Evolutionary conservation across 306 rosid species (phyloP).

Genomic region (Cajanus cajan): DNA sequence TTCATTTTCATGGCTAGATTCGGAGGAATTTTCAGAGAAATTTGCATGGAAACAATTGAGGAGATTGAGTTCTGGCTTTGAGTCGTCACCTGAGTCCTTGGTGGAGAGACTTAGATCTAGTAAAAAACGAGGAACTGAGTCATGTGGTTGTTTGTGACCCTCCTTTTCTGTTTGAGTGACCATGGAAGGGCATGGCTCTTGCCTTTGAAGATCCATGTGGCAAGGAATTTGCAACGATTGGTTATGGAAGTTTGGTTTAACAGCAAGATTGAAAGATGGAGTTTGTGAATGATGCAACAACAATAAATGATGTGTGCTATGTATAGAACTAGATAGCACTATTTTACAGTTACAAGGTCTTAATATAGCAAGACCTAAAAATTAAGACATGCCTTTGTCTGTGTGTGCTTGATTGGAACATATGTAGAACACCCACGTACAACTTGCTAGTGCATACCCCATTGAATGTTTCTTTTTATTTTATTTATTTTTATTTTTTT

Average conservation of each 20-base stretch:
- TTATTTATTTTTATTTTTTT: not conserved
- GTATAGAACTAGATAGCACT: slow-evolving; percentile 55
- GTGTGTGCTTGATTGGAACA: slow-evolving; percentile 47
- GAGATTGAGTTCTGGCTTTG: slow-evolving; percentile 74
- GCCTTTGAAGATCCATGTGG: slow-evolving; percentile 40
- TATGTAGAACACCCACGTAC: slow-evolving; percentile 43
- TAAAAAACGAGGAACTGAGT: slow-evolving; percentile 29
- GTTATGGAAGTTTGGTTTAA: slow-evolving; percentile 34
- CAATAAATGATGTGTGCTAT: slow-evolving; percentile 44
- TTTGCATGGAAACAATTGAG: slow-evolving; percentile 56
- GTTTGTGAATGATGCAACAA: slow-evolving; percentile 36
- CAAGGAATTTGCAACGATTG: slow-evolving; percentile 19
- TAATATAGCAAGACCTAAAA: slow-evolving; percentile 62
- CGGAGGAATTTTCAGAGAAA: slow-evolving; percentile 43
- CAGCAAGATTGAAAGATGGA: slow-evolving; percentile 34
- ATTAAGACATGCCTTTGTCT: slow-evolving; percentile 41
- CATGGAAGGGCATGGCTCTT: slow-evolving; percentile 40
- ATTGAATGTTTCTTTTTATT: slow-evolving; percentile 29
- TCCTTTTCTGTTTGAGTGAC: slow-evolving; percentile 26
- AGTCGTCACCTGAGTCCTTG: slow-evolving; percentile 44
- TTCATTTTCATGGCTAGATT: slow-evolving; percentile 41
- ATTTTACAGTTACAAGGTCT: slow-evolving; percentile 80
- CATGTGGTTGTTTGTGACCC: slow-evolving; percentile 23
- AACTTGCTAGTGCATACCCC: slow-evolving; percentile 45
- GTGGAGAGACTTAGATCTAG: slow-evolving; percentile 73